Conservation (phyloP, 768 basidiomycete species). For the Pisolithus tinctorius region DNA sequence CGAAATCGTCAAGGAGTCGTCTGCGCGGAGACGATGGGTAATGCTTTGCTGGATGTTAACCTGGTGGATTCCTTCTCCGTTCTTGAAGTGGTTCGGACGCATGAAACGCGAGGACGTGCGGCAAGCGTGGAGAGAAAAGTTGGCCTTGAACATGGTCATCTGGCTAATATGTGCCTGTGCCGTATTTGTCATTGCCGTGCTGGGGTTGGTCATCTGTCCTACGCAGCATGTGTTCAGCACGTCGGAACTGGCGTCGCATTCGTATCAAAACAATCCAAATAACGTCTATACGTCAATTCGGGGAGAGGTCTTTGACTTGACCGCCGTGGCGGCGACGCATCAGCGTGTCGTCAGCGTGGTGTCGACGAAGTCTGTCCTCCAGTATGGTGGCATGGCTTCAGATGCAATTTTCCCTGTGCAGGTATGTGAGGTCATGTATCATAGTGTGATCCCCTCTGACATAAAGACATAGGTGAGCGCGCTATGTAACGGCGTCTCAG, state of each 20-base stretch:
- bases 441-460: not conserved
- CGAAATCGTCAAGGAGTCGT: constrained; percentile 79
- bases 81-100: constrained; percentile 66
- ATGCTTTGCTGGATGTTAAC: constrained; percentile 83
- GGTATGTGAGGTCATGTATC: constrained; percentile 34
- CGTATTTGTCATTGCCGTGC: constrained; percentile 86
- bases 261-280: constrained; percentile 52
- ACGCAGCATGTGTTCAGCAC: constrained; percentile 86
- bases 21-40: constrained; percentile 83
- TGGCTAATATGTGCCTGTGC: constrained; percentile 90
- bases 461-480: constrained; percentile 62
- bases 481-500: constrained; percentile 81
- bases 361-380: constrained; percentile 62
- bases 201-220: constrained; percentile 89
- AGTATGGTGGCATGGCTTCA: constrained; percentile 75
- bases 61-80: constrained; percentile 78
- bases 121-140: constrained; percentile 97
- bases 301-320: constrained; percentile 93
- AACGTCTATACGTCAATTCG: constrained; percentile 79
- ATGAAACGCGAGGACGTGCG: constrained; percentile 94
- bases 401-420: constrained; percentile 91
- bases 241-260: constrained; percentile 70
- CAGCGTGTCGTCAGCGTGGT: constrained; percentile 64
- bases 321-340: constrained; percentile 60
- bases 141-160: constrained; percentile 91